These are phyloP conservation scores for Meredithiella fracta DNA, from an alignment of 2,329 filamentous ascomycete species.

Conservation along the genomic window DNA sequence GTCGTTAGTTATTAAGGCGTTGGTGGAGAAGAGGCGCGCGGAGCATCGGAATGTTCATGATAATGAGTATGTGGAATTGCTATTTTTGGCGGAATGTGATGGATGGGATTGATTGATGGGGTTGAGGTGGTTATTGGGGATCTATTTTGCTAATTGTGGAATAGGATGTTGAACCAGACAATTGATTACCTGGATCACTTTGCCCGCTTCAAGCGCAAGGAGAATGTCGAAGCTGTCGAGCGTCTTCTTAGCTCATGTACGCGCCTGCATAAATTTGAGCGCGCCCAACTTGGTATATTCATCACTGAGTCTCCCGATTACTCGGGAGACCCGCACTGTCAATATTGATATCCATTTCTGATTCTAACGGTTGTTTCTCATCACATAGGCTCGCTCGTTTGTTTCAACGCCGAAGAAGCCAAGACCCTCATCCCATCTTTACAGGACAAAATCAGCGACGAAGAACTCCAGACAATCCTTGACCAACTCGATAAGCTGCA, in stretches of 20 bases:
- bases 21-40: constrained; percentile 63
- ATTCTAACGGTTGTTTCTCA: constrained; percentile 9
- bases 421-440: constrained; percentile 88
- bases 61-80: constrained; percentile 49
- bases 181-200: constrained; percentile 89
- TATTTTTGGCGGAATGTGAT: neutral
- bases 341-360: no score
- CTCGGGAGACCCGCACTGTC: neutral
- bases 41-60: constrained; percentile 70
- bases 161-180: constrained; percentile 67
- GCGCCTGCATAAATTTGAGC: constrained; percentile 79
- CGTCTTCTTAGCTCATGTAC: constrained; percentile 64
- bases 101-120: neutral
- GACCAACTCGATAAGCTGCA: constrained; percentile 78
- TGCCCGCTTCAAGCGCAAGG: constrained; percentile 86
- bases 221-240: constrained; percentile 89
- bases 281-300: constrained; percentile 65
- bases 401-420: constrained; percentile 83
- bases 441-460: constrained; percentile 76
- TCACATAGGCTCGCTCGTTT: constrained; percentile 65
- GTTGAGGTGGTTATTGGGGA: neutral
- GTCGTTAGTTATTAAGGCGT: constrained; percentile 76
- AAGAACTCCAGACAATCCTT: constrained; percentile 71
- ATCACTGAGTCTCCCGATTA: no score
- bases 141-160: neutral